A percentile compares a stretch with the other conserved stretches of the same genome.
These are phyloP conservation scores for Trametes polyzona DNA, from an alignment of 1,284 basidiomycete genomes.

Conservation along the genomic window DNA sequence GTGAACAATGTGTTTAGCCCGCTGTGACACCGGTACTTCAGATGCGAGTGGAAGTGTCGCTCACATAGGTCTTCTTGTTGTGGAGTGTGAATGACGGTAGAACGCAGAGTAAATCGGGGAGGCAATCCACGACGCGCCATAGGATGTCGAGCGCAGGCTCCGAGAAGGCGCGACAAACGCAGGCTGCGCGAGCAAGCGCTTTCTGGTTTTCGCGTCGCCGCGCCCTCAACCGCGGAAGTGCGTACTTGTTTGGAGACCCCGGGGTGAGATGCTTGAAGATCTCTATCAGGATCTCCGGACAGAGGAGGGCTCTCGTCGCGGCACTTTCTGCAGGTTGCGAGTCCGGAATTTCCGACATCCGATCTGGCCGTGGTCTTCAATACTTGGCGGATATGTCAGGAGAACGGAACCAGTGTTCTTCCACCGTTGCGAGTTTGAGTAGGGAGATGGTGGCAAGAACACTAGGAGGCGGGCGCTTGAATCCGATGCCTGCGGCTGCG, in stretches of 20 bases:
- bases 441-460: too few species aligned
- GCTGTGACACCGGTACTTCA: too few species aligned
- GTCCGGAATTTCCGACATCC: too few species aligned
- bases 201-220: neutral
- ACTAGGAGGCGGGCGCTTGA: too few species aligned
- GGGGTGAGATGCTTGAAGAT: neutral
- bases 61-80: too few species aligned
- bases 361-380: too few species aligned
- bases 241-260: neutral
- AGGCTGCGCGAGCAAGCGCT: slow-evolving; percentile 1
- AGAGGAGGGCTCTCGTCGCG: neutral
- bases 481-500: too few species aligned
- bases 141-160: slow-evolving; percentile 2
- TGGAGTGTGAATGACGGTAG: neutral
- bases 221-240: neutral
- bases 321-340: neutral
- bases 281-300: neutral
- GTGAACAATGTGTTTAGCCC: too few species aligned
- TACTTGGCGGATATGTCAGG: too few species aligned
- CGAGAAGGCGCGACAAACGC: slow-evolving; percentile 1
- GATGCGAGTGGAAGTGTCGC: too few species aligned
- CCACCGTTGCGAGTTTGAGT: too few species aligned
- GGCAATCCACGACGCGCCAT: slow-evolving; percentile 4
- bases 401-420: too few species aligned
- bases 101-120: neutral